phyloP scores from a whole-genome alignment of 139 green algal genomes.

The Picochlorum sp. region DNA sequence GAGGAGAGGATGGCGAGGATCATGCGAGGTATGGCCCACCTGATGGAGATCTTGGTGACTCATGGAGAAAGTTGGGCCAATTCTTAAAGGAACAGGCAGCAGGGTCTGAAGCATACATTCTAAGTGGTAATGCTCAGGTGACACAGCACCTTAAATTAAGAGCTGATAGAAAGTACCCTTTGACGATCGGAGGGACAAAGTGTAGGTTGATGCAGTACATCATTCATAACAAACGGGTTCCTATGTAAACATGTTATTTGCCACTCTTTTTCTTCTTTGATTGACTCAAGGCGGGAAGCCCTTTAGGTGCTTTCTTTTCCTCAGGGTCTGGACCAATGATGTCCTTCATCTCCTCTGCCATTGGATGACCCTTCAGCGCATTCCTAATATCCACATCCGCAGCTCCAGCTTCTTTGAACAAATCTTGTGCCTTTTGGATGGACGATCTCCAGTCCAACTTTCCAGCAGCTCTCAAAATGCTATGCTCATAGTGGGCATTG shows the following conservation, averaged over 20 bases:
- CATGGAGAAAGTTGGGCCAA: slow-evolving; percentile 42
- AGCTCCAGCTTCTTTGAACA: slow-evolving; percentile 37
- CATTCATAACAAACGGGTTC: not conserved
- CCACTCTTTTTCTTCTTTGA: slow-evolving; percentile 30
- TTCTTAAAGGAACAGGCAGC: slow-evolving; percentile 47
- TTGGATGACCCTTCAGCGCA: slow-evolving; percentile 36
- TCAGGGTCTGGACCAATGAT: slow-evolving; percentile 25
- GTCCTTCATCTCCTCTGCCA: slow-evolving; percentile 28
- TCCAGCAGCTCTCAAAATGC: slow-evolving; percentile 24
- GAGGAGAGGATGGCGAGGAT: not conserved
- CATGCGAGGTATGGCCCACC: not conserved
- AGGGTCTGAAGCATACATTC: slow-evolving; percentile 34
- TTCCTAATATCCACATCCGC: slow-evolving; percentile 27
- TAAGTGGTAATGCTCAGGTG: slow-evolving; percentile 51
- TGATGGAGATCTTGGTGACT: slow-evolving; percentile 18
- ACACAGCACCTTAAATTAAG: slow-evolving; percentile 50
- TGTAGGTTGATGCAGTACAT: slow-evolving; percentile 52
- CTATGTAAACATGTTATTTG: not conserved
- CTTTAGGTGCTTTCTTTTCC: slow-evolving; percentile 24
- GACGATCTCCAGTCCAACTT: slow-evolving; percentile 32
- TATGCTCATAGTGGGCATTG: slow-evolving; percentile 35
- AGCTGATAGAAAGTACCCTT: slow-evolving; percentile 27
- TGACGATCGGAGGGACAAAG: slow-evolving; percentile 63
- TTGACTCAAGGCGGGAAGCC: slow-evolving; percentile 24
- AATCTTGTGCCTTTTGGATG: slow-evolving; percentile 28